Conservation (phyloP, 2,329 filamentous ascomycete species). For the Blastomyces emzantsi region DNA sequence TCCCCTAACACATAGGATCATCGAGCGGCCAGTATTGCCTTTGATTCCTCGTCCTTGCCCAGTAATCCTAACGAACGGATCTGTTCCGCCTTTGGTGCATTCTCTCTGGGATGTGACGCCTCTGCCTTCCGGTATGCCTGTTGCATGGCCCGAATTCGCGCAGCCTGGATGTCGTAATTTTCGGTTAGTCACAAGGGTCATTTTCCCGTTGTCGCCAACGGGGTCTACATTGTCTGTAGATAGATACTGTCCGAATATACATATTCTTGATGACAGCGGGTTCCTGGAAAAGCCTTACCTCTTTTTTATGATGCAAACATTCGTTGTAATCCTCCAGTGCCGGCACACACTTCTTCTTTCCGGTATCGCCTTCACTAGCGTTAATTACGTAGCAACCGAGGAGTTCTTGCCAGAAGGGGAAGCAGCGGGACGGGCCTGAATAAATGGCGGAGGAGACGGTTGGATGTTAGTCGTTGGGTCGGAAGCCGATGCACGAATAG, state of each 20-base stretch:
- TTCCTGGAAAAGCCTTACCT: constrained; percentile 52
- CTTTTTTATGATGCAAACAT: constrained; percentile 97
- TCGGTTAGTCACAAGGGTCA: not conserved
- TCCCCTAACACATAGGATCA: constrained; percentile 11
- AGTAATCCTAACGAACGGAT: constrained; percentile 81
- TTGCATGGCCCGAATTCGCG: constrained; percentile 70
- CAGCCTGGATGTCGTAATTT: constrained; percentile 48
- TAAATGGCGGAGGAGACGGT: constrained; percentile 10
- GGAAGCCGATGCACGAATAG: constrained; percentile 12
- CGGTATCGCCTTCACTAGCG: constrained; percentile 66
- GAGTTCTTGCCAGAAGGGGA: constrained; percentile 99
- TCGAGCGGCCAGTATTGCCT: constrained; percentile 41
- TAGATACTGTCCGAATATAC: not conserved
- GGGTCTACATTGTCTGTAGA: not conserved
- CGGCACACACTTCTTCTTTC: constrained; percentile 79
- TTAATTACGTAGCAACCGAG: constrained; percentile 98
- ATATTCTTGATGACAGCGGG: not conserved
- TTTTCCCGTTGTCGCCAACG: not conserved
- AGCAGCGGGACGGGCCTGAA: constrained; percentile 69
- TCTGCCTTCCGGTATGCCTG: constrained; percentile 74
- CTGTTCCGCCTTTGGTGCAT: constrained; percentile 71
- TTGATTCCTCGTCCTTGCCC: constrained; percentile 72
- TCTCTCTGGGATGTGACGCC: constrained; percentile 64
- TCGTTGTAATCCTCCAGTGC: constrained; percentile 96
- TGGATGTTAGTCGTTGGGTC: constrained; percentile 19